These are phyloP conservation scores for Pezizomycotina sp. DNA, from an alignment of 2,329 filamentous ascomycete species.

Conservation along the genomic window DNA sequence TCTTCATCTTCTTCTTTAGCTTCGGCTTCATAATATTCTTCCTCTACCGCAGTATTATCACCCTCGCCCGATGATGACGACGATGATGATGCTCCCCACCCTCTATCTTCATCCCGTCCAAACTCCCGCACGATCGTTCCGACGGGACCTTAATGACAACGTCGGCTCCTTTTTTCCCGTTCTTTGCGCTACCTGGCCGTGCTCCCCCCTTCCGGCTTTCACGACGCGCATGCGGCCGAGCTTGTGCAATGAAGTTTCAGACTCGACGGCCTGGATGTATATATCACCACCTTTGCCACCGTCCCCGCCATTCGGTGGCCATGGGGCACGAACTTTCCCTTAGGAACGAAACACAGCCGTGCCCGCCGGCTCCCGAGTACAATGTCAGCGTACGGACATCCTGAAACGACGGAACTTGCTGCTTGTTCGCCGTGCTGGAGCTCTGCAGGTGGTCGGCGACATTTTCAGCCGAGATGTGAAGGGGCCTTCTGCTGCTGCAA, in stretches of 20 bases:
- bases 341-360: constrained; percentile 86
- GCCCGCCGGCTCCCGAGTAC: constrained; percentile 64
- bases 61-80: constrained; percentile 8
- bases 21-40: constrained; percentile 31
- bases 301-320: constrained; percentile 92
- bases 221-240: constrained; percentile 60
- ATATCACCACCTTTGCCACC: constrained; percentile 81
- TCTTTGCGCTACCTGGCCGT: constrained; percentile 58
- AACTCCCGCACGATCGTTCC: constrained; percentile 82
- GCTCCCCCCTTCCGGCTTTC: constrained; percentile 57
- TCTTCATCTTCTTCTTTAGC: constrained; percentile 24
- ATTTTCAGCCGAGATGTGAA: too few species aligned
- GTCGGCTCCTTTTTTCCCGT: constrained; percentile 71
- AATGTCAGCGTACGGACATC: constrained; percentile 69
- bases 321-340: constrained; percentile 79
- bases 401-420: constrained; percentile 71
- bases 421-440: too few species aligned
- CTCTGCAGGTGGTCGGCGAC: too few species aligned
- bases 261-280: constrained; percentile 78
- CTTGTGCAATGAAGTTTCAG: constrained; percentile 77
- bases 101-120: constrained; percentile 48
- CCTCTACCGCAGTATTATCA: constrained; percentile 27
- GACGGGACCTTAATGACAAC: constrained; percentile 79
- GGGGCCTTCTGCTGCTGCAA: too few species aligned
- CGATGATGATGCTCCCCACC: constrained; percentile 29